Conservation (phyloP, 352 stramenopile genomes). For the Globisporangium carolinianum region DNA sequence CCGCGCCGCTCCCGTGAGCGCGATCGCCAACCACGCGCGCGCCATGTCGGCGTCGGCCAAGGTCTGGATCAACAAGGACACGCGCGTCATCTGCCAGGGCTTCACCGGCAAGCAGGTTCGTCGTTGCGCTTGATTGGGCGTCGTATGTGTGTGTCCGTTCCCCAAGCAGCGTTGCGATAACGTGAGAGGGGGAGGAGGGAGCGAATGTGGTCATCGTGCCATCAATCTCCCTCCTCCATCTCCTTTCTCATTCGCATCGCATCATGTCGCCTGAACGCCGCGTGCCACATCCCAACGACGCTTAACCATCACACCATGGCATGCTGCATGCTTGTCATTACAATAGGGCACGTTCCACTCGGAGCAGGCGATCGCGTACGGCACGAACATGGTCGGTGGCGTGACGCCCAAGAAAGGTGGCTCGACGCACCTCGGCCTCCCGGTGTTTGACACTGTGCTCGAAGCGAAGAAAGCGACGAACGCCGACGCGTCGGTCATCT, state of each 20-base stretch:
- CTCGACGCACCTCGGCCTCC: conserved; percentile 94
- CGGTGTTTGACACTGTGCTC: conserved; percentile 98
- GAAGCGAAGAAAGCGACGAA: conserved; percentile 84
- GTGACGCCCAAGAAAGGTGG: conserved; percentile 99
- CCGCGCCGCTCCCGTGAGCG: conserved; percentile 43
- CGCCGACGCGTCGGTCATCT: conserved; percentile 98
- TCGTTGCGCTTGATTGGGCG: too few species aligned
- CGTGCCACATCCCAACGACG: too few species aligned
- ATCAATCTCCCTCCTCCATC: background rate
- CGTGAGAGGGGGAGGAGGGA: too few species aligned
- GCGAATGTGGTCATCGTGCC: too few species aligned
- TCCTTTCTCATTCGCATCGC: background rate
- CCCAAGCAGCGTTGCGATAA: too few species aligned
- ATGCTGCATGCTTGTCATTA: background rate
- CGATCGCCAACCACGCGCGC: conserved; percentile 36
- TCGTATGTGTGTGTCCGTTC: too few species aligned
- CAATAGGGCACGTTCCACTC: conserved; percentile 97
- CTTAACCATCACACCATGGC: too few species aligned
- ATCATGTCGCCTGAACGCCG: too few species aligned
- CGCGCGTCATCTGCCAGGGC: conserved; percentile 98
- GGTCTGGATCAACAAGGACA: conserved; percentile 99
- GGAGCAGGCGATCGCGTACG: conserved; percentile 98
- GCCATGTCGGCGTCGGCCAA: conserved; percentile 94
- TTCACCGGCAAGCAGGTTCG: conserved; percentile 99
- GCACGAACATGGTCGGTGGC: conserved; percentile 99